Evolutionary conservation across 202 grass and related monocot species (phyloP).

Genomic region (Saccharum hybrid): DNA sequence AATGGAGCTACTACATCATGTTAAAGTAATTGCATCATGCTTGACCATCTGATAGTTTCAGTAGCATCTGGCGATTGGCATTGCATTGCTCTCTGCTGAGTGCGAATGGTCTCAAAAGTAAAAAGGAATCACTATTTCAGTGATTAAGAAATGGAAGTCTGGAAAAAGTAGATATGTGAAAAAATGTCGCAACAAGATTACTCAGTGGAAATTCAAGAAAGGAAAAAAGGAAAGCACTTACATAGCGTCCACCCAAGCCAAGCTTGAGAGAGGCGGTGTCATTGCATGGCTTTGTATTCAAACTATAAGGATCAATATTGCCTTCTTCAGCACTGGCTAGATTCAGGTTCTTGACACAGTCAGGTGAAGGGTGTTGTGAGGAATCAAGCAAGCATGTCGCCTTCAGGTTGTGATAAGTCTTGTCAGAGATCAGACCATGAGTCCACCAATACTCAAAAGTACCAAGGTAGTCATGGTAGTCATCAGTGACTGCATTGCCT

Average conservation of each 20-base stretch:
- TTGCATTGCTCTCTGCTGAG: constrained; percentile 16
- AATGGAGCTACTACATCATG: constrained; percentile 19
- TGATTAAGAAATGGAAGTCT: constrained; percentile 3
- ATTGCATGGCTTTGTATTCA: constrained; percentile 88
- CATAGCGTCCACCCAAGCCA: constrained; percentile 73
- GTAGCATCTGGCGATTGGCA: constrained; percentile 5
- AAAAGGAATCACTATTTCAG: background rate
- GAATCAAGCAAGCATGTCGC: constrained; percentile 65
- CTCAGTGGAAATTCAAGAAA: background rate
- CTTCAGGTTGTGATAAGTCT: constrained; percentile 86
- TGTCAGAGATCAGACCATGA: constrained; percentile 89
- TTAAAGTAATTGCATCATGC: constrained; percentile 11
- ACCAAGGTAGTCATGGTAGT: constrained; percentile 92
- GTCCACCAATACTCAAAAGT: constrained; percentile 99
- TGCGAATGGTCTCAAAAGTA: background rate
- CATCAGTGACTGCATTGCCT: constrained; percentile 91
- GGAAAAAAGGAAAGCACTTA: constrained; percentile 47
- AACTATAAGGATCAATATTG: constrained; percentile 92
- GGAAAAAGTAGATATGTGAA: constrained; percentile 7
- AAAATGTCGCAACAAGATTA: background rate
- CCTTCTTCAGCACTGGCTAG: constrained; percentile 79
- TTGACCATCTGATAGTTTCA: constrained; percentile 24
- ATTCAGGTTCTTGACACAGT: constrained; percentile 80
- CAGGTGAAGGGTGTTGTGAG: constrained; percentile 79
- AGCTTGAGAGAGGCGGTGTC: constrained; percentile 65